phyloP scores from a whole-genome alignment of 768 basidiomycete species.

The Termitomyces sp. region DNA sequence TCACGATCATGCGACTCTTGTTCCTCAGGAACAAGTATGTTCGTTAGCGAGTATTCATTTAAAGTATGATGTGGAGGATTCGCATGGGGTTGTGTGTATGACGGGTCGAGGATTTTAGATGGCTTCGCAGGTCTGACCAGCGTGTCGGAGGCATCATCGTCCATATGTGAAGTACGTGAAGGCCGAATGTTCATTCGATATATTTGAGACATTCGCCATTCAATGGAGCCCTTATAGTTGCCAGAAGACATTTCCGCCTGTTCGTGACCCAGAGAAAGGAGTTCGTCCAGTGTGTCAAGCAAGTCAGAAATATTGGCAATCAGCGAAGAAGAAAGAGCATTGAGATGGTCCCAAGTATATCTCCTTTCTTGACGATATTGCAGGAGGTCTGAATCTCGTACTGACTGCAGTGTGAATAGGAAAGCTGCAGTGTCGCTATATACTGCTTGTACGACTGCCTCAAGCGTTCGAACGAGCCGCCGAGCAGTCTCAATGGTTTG shows the following conservation, averaged over 20 bases:
- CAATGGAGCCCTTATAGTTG: slow-evolving; percentile 71
- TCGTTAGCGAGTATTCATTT: not conserved
- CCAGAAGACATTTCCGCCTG: slow-evolving; percentile 65
- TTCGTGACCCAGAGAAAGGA: slow-evolving; percentile 60
- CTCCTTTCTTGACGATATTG: slow-evolving; percentile 25
- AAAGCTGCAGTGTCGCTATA: slow-evolving; percentile 67
- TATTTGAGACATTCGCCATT: slow-evolving; percentile 71
- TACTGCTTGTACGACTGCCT: slow-evolving; percentile 62
- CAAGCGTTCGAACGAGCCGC: slow-evolving; percentile 60
- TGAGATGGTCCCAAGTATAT: slow-evolving; percentile 38
- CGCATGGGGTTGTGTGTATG: slow-evolving; percentile 17
- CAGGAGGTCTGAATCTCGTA: slow-evolving; percentile 31
- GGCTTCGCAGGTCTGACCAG: slow-evolving; percentile 36
- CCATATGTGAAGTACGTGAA: slow-evolving; percentile 29
- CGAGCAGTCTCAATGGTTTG: slow-evolving; percentile 68
- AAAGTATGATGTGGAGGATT: slow-evolving; percentile 10
- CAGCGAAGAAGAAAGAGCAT: slow-evolving; percentile 44
- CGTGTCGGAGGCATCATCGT: slow-evolving; percentile 24
- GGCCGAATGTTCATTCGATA: slow-evolving; percentile 61
- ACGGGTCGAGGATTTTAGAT: not conserved
- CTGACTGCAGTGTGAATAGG: slow-evolving; percentile 51
- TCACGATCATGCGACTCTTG: slow-evolving; percentile 23
- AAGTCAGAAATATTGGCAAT: slow-evolving; percentile 51
- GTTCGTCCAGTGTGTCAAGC: slow-evolving; percentile 53
- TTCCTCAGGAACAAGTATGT: slow-evolving; percentile 8